Conservation (phyloP, 2,329 filamentous ascomycete genomes). For the Akanthomyces lecanii region DNA sequence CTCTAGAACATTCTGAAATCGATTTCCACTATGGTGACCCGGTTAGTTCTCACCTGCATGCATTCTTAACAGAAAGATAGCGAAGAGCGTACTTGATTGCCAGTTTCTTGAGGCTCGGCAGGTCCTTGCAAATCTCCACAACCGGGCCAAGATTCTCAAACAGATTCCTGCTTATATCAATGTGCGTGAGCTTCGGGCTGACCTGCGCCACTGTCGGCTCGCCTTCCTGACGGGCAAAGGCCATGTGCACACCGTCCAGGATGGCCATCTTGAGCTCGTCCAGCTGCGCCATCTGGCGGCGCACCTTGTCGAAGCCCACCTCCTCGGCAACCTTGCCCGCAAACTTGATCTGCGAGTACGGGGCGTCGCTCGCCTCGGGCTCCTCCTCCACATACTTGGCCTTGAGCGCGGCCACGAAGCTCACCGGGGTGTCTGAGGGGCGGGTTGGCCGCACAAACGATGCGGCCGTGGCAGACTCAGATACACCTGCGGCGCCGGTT, state of each 20-base stretch:
- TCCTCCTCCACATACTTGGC: slow-evolving; percentile 69
- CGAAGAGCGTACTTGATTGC: slow-evolving; percentile 62
- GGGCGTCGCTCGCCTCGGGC: slow-evolving; percentile 27
- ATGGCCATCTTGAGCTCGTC: slow-evolving; percentile 76
- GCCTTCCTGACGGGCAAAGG: slow-evolving; percentile 29
- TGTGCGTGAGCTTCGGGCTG: slow-evolving; percentile 67
- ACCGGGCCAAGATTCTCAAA: slow-evolving; percentile 66
- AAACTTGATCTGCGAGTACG: slow-evolving; percentile 52
- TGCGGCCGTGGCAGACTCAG: slow-evolving; percentile 63
- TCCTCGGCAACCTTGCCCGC: slow-evolving; percentile 87
- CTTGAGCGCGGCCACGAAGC: slow-evolving; percentile 74
- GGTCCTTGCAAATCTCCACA: slow-evolving; percentile 63
- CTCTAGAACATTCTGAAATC: slow-evolving; percentile 49
- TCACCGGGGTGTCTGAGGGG: slow-evolving; percentile 60
- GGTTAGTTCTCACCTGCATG: neutral
- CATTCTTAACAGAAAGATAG: neutral
- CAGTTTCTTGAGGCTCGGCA: slow-evolving; percentile 62
- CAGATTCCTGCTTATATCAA: slow-evolving; percentile 83
- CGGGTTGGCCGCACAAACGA: slow-evolving; percentile 83
- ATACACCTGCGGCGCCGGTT: slow-evolving; percentile 46
- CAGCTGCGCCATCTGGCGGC: slow-evolving; percentile 71
- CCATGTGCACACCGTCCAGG: slow-evolving; percentile 70
- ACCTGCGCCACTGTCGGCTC: slow-evolving; percentile 41
- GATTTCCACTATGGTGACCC: slow-evolving; percentile 60
- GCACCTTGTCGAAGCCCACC: slow-evolving; percentile 91